Percentiles rank a stretch among this genome's conserved stretches.
Evolutionary conservation across 2,329 filamentous ascomycete species (phyloP).

Genomic region (Tolypocladium ophioglossoides): DNA sequence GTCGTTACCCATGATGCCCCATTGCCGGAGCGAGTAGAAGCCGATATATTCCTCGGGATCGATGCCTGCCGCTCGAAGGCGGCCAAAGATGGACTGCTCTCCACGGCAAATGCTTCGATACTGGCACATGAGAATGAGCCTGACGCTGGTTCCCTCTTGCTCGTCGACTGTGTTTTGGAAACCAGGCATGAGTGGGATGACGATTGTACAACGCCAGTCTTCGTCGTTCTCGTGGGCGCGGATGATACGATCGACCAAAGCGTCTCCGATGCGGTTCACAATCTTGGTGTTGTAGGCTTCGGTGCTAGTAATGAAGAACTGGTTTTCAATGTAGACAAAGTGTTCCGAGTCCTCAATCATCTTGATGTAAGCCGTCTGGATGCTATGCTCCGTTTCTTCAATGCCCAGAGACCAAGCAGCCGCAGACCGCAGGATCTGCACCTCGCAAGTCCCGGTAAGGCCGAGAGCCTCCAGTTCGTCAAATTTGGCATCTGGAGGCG

Average conservation of each 20-base stretch:
- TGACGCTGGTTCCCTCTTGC: conserved; percentile 87
- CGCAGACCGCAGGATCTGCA: conserved; percentile 88
- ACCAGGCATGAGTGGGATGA: conserved; percentile 95
- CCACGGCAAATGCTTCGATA: conserved; percentile 93
- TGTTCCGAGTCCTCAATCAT: conserved; percentile 93
- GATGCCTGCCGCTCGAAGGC: conserved; percentile 67
- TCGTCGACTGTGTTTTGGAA: conserved; percentile 96
- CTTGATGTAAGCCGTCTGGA: conserved; percentile 90
- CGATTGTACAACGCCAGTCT: conserved; percentile 79
- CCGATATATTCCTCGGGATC: conserved; percentile 92
- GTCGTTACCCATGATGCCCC: conserved; percentile 83
- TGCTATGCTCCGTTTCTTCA: conserved; percentile 81
- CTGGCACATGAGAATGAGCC: conserved; percentile 94
- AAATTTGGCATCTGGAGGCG: conserved; percentile 81
- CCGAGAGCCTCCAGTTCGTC: conserved; percentile 81
- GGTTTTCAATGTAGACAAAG: conserved; percentile 97
- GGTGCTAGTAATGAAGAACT: conserved; percentile 93
- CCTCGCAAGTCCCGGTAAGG: conserved; percentile 86
- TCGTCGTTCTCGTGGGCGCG: conserved; percentile 75
- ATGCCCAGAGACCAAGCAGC: conserved; percentile 88
- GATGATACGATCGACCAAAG: conserved; percentile 83
- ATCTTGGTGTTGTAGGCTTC: conserved; percentile 82
- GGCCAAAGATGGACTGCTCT: conserved; percentile 82
- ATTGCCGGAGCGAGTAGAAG: conserved; percentile 86
- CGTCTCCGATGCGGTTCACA: conserved; percentile 88